These are phyloP conservation scores for Citrus unshiu DNA, from an alignment of 345 rosid genomes.

Conservation along the genomic window DNA sequence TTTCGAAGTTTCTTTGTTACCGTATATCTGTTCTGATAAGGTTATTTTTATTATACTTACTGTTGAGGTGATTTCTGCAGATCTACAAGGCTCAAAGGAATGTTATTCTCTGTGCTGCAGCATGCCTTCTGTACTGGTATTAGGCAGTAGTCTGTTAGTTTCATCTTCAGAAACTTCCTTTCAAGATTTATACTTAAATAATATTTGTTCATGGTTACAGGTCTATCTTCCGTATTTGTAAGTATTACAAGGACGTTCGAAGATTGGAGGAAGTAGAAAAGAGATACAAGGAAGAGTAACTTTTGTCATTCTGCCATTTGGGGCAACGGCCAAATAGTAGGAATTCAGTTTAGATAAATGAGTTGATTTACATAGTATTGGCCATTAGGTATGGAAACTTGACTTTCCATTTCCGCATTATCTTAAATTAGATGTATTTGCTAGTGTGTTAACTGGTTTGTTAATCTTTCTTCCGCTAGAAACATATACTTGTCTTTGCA, in stretches of 20 bases:
- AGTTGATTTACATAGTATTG: neutral
- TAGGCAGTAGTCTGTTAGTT: neutral
- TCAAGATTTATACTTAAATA: neutral
- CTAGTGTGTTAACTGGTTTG: neutral
- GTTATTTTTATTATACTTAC: neutral
- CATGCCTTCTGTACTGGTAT: conserved; percentile 89
- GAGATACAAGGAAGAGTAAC: conserved; percentile 62
- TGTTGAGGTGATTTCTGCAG: conserved; percentile 37
- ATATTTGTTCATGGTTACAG: conserved; percentile 35
- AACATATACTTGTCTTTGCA: neutral
- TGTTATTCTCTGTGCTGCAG: conserved; percentile 67
- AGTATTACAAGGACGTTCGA: conserved; percentile 67
- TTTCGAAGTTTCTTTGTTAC: neutral
- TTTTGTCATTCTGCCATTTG: neutral
- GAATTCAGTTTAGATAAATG: neutral
- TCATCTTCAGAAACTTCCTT: conserved; percentile 5
- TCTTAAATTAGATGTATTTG: neutral
- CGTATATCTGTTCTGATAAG: neutral
- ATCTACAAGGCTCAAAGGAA: conserved; percentile 87
- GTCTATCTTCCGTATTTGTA: conserved; percentile 78
- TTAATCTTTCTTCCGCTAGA: neutral
- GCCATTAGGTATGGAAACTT: neutral
- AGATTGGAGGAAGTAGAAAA: conserved; percentile 77
- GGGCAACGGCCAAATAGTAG: neutral
- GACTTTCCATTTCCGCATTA: neutral